Percentiles rank a stretch among this genome's conserved stretches.
phyloP scores from a whole-genome alignment of 345 rosid genomes.

The thale cress (Arabidopsis thaliana) region DNA sequence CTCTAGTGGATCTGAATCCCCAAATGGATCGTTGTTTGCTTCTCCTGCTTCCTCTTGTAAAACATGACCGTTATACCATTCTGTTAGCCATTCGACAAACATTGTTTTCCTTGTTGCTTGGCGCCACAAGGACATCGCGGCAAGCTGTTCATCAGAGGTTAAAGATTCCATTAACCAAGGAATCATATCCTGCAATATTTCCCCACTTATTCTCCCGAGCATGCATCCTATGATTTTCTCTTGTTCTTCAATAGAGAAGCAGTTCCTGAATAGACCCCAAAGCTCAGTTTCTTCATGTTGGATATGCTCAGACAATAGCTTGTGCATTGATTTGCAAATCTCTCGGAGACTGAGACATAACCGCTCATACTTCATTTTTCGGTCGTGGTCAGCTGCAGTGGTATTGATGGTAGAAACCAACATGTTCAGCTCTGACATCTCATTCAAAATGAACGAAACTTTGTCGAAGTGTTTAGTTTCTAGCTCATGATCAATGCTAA shows the following conservation, averaged over 20 bases:
- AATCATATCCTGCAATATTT: constrained; percentile 72
- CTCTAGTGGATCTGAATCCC: constrained; percentile 62
- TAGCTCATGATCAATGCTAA: constrained; percentile 70
- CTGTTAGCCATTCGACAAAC: constrained; percentile 83
- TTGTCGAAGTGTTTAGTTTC: constrained; percentile 56
- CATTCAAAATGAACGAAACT: constrained; percentile 65
- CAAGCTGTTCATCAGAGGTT: constrained; percentile 63
- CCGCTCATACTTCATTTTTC: constrained; percentile 46
- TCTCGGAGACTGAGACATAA: constrained; percentile 68
- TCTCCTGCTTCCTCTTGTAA: constrained; percentile 43
- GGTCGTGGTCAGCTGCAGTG: constrained; percentile 29
- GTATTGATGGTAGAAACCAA: constrained; percentile 42
- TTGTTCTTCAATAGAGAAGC: constrained; percentile 69
- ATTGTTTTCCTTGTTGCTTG: constrained; percentile 74
- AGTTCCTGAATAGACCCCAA: constrained; percentile 71
- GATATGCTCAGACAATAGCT: constrained; percentile 68
- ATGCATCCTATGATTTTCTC: constrained; percentile 75
- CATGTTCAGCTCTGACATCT: constrained; percentile 55
- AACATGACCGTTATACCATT: constrained; percentile 76
- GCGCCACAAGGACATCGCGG: constrained; percentile 65
- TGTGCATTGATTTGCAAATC: constrained; percentile 65
- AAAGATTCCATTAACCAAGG: constrained; percentile 76
- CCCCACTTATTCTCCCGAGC: constrained; percentile 77
- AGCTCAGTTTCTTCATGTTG: constrained; percentile 78
- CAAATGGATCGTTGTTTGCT: constrained; percentile 43